Percentiles rank a stretch among this genome's conserved stretches.
Conservation (phyloP, 1,284 basidiomycete genomes). For the Ustilago cynodontis region DNA sequence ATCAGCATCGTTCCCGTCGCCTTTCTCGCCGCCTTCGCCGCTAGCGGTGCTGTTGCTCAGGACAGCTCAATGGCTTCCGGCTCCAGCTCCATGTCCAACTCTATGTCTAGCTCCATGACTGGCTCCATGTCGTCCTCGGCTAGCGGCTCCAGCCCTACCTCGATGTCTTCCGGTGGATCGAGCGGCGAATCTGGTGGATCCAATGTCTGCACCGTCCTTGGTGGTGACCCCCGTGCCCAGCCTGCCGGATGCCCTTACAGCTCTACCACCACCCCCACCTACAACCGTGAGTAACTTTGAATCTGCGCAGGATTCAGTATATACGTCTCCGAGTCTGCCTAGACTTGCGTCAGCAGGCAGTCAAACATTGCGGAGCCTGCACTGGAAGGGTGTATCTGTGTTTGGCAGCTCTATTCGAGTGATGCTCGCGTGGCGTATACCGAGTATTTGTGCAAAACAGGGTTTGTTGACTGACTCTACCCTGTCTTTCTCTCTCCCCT, state of each 20-base stretch:
- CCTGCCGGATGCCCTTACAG: slow-evolving; percentile 52
- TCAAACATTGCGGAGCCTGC: background rate
- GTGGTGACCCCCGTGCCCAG: slow-evolving; percentile 38
- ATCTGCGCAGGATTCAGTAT: background rate
- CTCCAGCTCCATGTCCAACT: too few relatives aligned
- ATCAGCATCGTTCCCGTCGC: slow-evolving; percentile 56
- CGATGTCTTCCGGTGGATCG: slow-evolving; percentile 32
- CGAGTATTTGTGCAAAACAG: too few relatives aligned
- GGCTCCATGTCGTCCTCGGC: slow-evolving; percentile 21
- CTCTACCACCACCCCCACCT: slow-evolving; percentile 56
- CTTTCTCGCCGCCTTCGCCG: slow-evolving; percentile 53
- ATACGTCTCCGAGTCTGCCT: background rate
- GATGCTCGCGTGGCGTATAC: background rate
- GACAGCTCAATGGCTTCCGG: slow-evolving; percentile 31
- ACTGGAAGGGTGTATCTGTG: background rate
- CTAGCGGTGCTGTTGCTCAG: slow-evolving; percentile 53
- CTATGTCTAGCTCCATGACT: slow-evolving; percentile 17
- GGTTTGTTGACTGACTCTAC: slow-evolving; percentile 19
- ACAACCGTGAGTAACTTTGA: slow-evolving; percentile 53
- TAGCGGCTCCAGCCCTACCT: slow-evolving; percentile 28
- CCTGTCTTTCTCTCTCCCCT: background rate
- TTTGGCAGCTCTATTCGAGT: background rate
- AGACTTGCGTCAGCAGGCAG: background rate
- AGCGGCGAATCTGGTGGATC: slow-evolving; percentile 25
- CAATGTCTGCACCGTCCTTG: slow-evolving; percentile 54